phyloP scores from a whole-genome alignment of 768 basidiomycete species.

The Sistotremastrum suecicum region DNA sequence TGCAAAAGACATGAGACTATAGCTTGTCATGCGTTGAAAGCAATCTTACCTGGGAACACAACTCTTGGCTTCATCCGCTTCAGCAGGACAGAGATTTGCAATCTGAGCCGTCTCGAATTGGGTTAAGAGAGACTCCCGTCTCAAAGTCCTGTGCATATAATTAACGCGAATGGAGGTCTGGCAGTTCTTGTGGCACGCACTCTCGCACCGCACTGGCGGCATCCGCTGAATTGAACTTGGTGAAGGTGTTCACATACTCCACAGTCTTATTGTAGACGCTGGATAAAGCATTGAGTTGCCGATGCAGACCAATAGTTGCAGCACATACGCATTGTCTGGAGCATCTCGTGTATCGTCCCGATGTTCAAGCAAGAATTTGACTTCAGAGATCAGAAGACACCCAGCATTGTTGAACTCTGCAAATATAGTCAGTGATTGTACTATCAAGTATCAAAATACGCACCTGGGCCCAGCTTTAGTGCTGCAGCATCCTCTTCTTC shows the following conservation, averaged over 20 bases:
- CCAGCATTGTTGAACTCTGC: constrained; percentile 85
- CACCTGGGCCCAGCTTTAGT: constrained; percentile 69
- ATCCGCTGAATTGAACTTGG: constrained; percentile 79
- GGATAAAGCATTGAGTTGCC: background rate
- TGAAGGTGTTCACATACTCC: constrained; percentile 84
- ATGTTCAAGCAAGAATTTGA: constrained; percentile 81
- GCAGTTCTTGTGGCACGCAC: constrained; percentile 29
- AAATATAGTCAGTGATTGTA: background rate
- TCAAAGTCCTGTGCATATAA: constrained; percentile 42
- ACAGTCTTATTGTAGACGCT: constrained; percentile 90
- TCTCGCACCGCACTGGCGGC: constrained; percentile 78
- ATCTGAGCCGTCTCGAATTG: constrained; percentile 91
- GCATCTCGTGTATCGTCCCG: constrained; percentile 58
- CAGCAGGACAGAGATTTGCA: constrained; percentile 78
- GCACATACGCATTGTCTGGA: constrained; percentile 68
- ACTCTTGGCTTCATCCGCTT: constrained; percentile 85
- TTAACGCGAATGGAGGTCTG: background rate
- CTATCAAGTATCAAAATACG: constrained; percentile 1
- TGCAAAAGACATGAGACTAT: constrained; percentile 14
- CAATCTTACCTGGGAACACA: constrained; percentile 63
- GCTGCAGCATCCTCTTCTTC: constrained; percentile 83
- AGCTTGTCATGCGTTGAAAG: background rate
- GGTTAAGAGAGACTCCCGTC: constrained; percentile 65
- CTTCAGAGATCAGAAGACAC: constrained; percentile 83
- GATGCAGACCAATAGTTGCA: background rate